A percentile compares a stretch with the other conserved stretches of the same genome.
These are phyloP conservation scores for Cucurbita ficifolia DNA, from an alignment of 306 rosid species.

Conservation along the genomic window DNA sequence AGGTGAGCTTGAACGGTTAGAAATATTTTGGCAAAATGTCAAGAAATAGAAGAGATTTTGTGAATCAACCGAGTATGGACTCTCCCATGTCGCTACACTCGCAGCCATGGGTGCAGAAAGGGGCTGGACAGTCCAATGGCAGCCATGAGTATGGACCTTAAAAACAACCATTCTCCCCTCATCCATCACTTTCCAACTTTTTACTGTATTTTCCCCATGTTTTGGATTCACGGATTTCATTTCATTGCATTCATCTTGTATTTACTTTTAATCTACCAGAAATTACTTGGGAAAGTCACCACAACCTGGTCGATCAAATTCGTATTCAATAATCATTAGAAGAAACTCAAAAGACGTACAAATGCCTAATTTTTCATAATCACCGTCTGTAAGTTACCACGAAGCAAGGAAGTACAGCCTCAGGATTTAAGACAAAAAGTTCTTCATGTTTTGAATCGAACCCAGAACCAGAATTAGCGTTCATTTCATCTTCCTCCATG, in stretches of 20 bases:
- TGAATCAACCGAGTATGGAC: too few species aligned
- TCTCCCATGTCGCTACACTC: not conserved
- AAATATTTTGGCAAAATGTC: too few species aligned
- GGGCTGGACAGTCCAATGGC: not conserved
- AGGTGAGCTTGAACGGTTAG: too few species aligned
- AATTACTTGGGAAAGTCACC: too few species aligned
- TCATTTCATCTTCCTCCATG: constrained; percentile 15
- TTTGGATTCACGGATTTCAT: not conserved
- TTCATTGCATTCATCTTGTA: too few species aligned
- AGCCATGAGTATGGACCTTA: not conserved
- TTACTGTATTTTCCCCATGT: not conserved
- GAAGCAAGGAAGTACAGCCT: constrained; percentile 49
- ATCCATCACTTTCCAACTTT: not conserved
- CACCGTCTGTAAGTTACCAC: constrained; percentile 23
- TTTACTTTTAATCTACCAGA: too few species aligned
- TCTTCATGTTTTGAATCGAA: constrained; percentile 28
- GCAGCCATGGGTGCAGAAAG: not conserved
- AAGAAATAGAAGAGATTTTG: too few species aligned
- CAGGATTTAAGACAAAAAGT: constrained; percentile 27
- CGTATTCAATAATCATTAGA: too few species aligned
- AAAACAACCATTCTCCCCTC: not conserved
- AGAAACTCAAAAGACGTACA: too few species aligned
- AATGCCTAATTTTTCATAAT: not conserved
- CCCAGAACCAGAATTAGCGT: not conserved
- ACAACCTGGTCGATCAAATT: too few species aligned